phyloP scores from a whole-genome alignment of 1,284 basidiomycete species.

The Heterobasidion annosum region DNA sequence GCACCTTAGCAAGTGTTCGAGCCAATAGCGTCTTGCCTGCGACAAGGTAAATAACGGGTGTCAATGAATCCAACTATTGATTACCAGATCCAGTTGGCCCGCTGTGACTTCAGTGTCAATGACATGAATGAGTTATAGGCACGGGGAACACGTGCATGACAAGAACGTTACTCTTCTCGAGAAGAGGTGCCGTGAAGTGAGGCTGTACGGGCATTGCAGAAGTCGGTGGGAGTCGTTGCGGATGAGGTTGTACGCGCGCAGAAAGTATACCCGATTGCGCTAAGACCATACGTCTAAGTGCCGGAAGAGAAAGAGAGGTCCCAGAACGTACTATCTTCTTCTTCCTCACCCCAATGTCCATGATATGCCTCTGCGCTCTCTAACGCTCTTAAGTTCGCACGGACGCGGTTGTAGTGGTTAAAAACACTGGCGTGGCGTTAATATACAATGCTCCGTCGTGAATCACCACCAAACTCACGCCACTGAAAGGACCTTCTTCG shows the following conservation, averaged over 20 bases:
- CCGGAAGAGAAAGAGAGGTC: neutral
- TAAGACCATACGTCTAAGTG: slow-evolving; percentile 8
- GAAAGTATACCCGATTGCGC: slow-evolving; percentile 31
- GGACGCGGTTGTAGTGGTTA: slow-evolving; percentile 84
- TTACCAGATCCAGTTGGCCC: slow-evolving; percentile 77
- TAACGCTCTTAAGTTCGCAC: slow-evolving; percentile 48
- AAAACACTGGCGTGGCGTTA: slow-evolving; percentile 54
- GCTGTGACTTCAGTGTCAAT: slow-evolving; percentile 25
- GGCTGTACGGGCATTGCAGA: slow-evolving; percentile 30
- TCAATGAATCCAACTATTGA: slow-evolving; percentile 9
- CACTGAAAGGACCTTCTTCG: slow-evolving; percentile 87
- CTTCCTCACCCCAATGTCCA: slow-evolving; percentile 10
- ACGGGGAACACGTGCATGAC: slow-evolving; percentile 55
- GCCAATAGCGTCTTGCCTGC: slow-evolving; percentile 83
- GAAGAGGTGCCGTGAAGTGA: slow-evolving; percentile 42
- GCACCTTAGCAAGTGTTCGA: slow-evolving; percentile 74
- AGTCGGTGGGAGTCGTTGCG: slow-evolving; percentile 22
- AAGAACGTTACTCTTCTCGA: slow-evolving; percentile 92
- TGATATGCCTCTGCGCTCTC: slow-evolving; percentile 30
- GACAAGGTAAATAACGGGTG: slow-evolving; percentile 16
- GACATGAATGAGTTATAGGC: neutral
- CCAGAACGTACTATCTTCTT: slow-evolving; percentile 24
- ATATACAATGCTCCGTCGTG: neutral
- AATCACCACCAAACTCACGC: slow-evolving; percentile 17
- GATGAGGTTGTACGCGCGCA: slow-evolving; percentile 49